Evolutionary conservation across 1,139 yeast species (phyloP).

Genomic region (Taphrina populina): DNA sequence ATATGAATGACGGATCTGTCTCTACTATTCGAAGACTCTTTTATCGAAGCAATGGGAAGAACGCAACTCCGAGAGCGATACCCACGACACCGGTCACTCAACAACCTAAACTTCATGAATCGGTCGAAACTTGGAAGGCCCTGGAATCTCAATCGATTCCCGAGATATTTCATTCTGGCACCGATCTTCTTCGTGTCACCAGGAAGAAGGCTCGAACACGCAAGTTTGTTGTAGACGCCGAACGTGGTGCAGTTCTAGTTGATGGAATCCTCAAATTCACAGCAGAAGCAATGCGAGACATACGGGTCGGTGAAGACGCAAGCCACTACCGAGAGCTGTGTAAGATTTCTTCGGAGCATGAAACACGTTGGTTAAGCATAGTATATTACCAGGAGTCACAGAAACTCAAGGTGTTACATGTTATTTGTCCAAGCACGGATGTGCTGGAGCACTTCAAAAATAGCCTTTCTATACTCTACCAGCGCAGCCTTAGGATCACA

Average conservation of each 20-base stretch:
- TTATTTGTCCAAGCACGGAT: slow-evolving; percentile 64
- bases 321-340: slow-evolving; percentile 80
- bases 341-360: slow-evolving; percentile 65
- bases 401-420: slow-evolving; percentile 65
- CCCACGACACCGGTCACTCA: too few species aligned
- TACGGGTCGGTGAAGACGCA: slow-evolving; percentile 69
- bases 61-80: too few species aligned
- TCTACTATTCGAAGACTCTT: too few species aligned
- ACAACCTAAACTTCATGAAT: too few species aligned
- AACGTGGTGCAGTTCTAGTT: slow-evolving; percentile 55
- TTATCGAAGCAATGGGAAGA: too few species aligned
- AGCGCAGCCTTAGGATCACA: slow-evolving; percentile 54
- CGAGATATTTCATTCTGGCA: slow-evolving; percentile 42
- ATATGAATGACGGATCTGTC: too few species aligned
- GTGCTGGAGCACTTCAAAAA: slow-evolving; percentile 59
- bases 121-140: too few species aligned
- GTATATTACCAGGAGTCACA: slow-evolving; percentile 56
- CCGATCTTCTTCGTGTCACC: slow-evolving; percentile 60
- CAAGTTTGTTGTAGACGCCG: slow-evolving; percentile 51
- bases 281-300: slow-evolving; percentile 67
- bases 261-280: slow-evolving; percentile 45
- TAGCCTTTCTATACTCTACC: slow-evolving; percentile 52
- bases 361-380: slow-evolving; percentile 74
- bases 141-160: too few species aligned
- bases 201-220: slow-evolving; percentile 64